Evolutionary conservation across 2,329 filamentous ascomycete genomes (phyloP).

Genomic region (Berkeleyomyces basicola): DNA sequence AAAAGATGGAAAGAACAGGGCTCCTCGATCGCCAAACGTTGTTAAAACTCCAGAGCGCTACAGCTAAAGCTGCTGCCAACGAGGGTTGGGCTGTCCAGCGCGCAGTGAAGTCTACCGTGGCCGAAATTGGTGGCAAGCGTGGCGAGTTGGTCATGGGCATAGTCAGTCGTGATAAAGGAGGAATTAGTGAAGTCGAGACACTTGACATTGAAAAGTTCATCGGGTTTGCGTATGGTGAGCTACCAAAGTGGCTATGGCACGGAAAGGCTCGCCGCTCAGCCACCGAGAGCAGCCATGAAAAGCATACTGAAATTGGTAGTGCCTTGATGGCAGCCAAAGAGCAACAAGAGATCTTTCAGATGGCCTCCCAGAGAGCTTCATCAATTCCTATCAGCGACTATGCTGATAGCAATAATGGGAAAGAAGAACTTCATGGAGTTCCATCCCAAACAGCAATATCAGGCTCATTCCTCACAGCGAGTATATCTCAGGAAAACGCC

Average conservation of each 20-base stretch:
- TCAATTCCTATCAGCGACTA: slow-evolving; percentile 25
- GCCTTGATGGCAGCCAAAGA: slow-evolving; percentile 12
- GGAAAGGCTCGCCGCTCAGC: slow-evolving; percentile 62
- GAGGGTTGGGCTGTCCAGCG: slow-evolving; percentile 87
- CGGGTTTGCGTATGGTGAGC: slow-evolving; percentile 60
- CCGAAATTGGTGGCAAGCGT: slow-evolving; percentile 82
- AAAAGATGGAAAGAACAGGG: slow-evolving; percentile 62
- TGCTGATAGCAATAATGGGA: slow-evolving; percentile 20
- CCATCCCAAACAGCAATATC: slow-evolving; percentile 21
- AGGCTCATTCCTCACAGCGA: slow-evolving; percentile 7
- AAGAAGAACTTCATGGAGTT: slow-evolving; percentile 29
- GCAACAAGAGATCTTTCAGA: slow-evolving; percentile 1
- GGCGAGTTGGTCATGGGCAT: slow-evolving; percentile 94
- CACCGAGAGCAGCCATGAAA: slow-evolving; percentile 28
- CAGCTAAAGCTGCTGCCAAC: slow-evolving; percentile 74
- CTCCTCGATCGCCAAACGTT: slow-evolving; percentile 72
- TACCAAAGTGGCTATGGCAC: slow-evolving; percentile 86
- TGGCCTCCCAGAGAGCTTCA: slow-evolving; percentile 18
- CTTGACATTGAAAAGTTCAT: slow-evolving; percentile 74
- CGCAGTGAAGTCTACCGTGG: slow-evolving; percentile 88
- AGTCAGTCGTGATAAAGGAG: slow-evolving; percentile 73
- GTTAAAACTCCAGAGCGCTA: slow-evolving; percentile 62
- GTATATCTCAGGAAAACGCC: slow-evolving; percentile 15
- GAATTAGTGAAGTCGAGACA: slow-evolving; percentile 85
- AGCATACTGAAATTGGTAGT: slow-evolving; percentile 27